Evolutionary conservation across 805 yeast genomes (phyloP).

Genomic region (Nakazawaea ishiwadae): DNA sequence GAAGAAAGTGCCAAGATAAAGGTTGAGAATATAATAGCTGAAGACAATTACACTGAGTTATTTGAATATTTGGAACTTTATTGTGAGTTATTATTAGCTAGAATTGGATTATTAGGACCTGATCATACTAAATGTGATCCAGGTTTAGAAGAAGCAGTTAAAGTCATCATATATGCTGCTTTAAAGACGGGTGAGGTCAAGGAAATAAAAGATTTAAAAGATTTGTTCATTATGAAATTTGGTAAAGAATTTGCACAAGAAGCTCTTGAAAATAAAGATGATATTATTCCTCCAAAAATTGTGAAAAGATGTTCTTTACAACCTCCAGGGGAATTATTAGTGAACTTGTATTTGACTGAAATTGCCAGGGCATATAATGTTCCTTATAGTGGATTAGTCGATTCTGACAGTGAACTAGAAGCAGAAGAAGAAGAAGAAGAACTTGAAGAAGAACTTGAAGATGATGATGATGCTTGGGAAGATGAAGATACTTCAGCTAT

Average conservation of each 20-base stretch:
- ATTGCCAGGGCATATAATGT: slow-evolving; percentile 78
- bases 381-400: slow-evolving; percentile 55
- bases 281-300: slow-evolving; percentile 65
- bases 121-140: slow-evolving; percentile 35
- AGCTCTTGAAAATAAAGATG: slow-evolving; percentile 47
- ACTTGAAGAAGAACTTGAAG: slow-evolving; percentile 21
- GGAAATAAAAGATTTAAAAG: slow-evolving; percentile 60
- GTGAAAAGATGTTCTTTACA: slow-evolving; percentile 55
- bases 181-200: slow-evolving; percentile 65
- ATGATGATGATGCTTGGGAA: too few relatives aligned
- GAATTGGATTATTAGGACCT: slow-evolving; percentile 58
- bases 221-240: slow-evolving; percentile 54
- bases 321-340: slow-evolving; percentile 64
- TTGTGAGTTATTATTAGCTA: slow-evolving; percentile 74
- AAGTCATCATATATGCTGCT: slow-evolving; percentile 63
- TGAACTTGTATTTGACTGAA: slow-evolving; percentile 66
- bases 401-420: slow-evolving; percentile 16
- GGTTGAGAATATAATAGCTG: slow-evolving; percentile 79
- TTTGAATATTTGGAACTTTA: slow-evolving; percentile 76
- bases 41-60: slow-evolving; percentile 75
- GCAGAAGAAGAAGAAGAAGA: slow-evolving; percentile 23
- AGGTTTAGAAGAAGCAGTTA: slow-evolving; percentile 72
- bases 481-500: too few relatives aligned
- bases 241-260: slow-evolving; percentile 61
- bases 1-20: slow-evolving; percentile 80